Evolutionary conservation across 1,284 basidiomycete species (phyloP), one percentile per base, ranked within the genome.

Genomic region (Ustilago shanxiensis): DNA sequence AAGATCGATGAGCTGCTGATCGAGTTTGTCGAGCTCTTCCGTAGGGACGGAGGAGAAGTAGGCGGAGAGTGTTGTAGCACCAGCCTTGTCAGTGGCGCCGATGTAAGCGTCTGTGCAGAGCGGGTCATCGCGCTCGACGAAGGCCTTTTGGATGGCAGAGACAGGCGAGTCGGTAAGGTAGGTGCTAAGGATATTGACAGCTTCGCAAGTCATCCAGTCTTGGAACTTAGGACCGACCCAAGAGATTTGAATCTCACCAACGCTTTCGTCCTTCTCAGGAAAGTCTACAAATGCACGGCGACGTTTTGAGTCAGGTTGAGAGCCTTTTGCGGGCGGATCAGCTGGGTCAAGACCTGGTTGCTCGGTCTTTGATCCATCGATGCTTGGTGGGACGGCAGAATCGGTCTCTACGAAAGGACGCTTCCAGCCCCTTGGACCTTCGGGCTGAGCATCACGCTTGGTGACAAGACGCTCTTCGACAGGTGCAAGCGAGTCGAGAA

Each of bases 181-280:
- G 20, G 90, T 91, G 55, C 79, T 79, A 44, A 99, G 88, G 44
- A 98, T 88, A 76, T 95, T 93, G 69, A 98, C 86, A 8, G 95
- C 95, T 88, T 93, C 92, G 74, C 91, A 90, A 77, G 92, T 91
- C 62, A 95, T 85, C 85, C 92, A 94, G 69, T 92, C 90, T 63
- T 90, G 90, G 16, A 91, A 90, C 52, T 91, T 85, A 35, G 93
- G 93, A 2, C 96, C 95, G 70, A 93, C 88, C 88, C 92, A 97
- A 22, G 89, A 90, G 64, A 98, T 89, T 51, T 90, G 88, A 8
- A 98, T 85, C 88, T 98, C 95, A 45, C 97, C 96, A 75, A 94
- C 83, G 66, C 92, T 95, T 88, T 99, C 97, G 85, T 99, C 96
- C 86, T 94, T 91, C 87, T 98, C 97, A n/a, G 97, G 97, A 83